Evolutionary conservation across 164 flowering plant species (phyloP).

Genomic region (Vitis riparia): DNA sequence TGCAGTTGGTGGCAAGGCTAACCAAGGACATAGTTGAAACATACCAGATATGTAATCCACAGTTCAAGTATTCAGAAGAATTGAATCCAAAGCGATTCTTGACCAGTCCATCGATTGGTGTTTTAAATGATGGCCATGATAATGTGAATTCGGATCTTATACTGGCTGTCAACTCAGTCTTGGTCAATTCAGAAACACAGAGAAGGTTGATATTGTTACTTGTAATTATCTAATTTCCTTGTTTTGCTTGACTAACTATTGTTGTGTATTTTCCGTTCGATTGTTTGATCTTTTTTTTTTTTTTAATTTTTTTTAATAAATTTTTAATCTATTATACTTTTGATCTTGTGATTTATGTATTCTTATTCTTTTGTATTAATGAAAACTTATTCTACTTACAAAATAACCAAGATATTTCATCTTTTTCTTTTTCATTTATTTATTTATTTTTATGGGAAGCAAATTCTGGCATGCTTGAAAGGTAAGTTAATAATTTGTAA

Average conservation of each 20-base stretch:
- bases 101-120: constrained; percentile 87
- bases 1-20: constrained; percentile 79
- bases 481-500: neutral
- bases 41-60: constrained; percentile 80
- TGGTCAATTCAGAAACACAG: constrained; percentile 56
- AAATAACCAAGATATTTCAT: neutral
- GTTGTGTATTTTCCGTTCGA: neutral
- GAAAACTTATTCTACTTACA: neutral
- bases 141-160: constrained; percentile 95
- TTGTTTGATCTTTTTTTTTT: neutral
- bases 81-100: constrained; percentile 79
- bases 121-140: constrained; percentile 92
- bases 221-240: neutral
- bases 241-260: neutral
- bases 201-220: constrained; percentile 55
- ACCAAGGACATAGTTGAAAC: constrained; percentile 92
- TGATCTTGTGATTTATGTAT: too few relatives aligned
- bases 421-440: too few relatives aligned
- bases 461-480: neutral
- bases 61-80: constrained; percentile 77
- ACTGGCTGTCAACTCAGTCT: constrained; percentile 61
- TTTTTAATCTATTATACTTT: too few relatives aligned
- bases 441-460: too few relatives aligned
- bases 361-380: neutral
- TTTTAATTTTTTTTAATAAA: neutral